A percentile compares a stretch with the other conserved stretches of the same genome.
phyloP scores from a whole-genome alignment of 495 filamentous ascomycete species.

The Penicillium macrosclerotiorum region DNA sequence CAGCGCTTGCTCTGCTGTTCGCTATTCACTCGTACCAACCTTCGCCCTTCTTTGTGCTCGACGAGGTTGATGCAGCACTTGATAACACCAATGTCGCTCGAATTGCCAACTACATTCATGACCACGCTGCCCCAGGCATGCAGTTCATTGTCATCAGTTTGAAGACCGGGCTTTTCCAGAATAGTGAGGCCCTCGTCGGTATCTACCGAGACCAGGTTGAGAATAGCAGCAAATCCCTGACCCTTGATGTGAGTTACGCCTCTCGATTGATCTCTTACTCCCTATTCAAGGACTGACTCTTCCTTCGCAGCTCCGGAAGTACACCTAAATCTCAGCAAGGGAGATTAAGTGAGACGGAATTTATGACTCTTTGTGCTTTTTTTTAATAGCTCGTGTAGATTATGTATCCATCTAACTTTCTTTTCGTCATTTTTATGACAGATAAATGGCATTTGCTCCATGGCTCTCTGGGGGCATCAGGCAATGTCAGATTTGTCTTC shows the following conservation, averaged over 20 bases:
- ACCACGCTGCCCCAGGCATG: constrained; percentile 94
- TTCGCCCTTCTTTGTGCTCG: constrained; percentile 93
- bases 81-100: constrained; percentile 95
- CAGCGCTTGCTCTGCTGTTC: constrained; percentile 90
- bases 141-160: constrained; percentile 98
- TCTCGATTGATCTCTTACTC: not conserved
- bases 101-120: constrained; percentile 90
- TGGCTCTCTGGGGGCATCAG: too few species aligned
- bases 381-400: constrained; percentile 28
- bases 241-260: constrained; percentile 78
- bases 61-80: constrained; percentile 96
- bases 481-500: constrained; percentile 2
- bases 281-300: not conserved
- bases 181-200: constrained; percentile 88
- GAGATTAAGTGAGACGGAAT: constrained; percentile 13
- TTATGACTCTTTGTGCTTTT: constrained; percentile 17
- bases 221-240: constrained; percentile 84
- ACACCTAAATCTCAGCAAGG: constrained; percentile 28
- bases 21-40: constrained; percentile 95
- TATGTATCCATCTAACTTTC: constrained; percentile 15
- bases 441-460: not conserved
- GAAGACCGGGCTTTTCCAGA: constrained; percentile 91
- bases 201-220: constrained; percentile 92
- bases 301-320: constrained; percentile 42
- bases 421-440: constrained; percentile 5